Evolutionary conservation across 78 protist genomes (phyloP).

Genomic region (Ministeria vibrans): DNA sequence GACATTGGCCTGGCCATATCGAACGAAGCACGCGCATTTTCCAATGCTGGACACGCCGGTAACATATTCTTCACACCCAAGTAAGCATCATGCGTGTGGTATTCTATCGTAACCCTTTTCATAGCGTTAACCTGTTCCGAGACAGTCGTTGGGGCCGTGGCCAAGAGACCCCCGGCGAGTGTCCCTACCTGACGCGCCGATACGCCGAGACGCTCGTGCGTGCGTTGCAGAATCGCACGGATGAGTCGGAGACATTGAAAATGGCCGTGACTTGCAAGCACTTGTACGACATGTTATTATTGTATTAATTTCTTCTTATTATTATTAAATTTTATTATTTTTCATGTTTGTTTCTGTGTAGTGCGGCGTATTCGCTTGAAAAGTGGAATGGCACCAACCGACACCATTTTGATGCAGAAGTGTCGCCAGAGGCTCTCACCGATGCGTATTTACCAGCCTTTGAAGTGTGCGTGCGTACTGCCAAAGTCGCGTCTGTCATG

Average conservation of each 20-base stretch:
- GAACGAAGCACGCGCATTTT: constrained; percentile 50
- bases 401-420: constrained; percentile 28
- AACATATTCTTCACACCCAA: constrained; percentile 7
- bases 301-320: no score
- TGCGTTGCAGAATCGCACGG: constrained; percentile 27
- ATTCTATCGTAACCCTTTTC: no score
- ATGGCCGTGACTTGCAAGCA: constrained; percentile 13
- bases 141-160: constrained; percentile 62
- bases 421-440: constrained; percentile 2
- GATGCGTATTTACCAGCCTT: constrained; percentile 18
- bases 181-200: constrained; percentile 23
- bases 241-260: not conserved
- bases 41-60: constrained; percentile 31
- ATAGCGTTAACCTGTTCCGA: constrained; percentile 46
- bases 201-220: constrained; percentile 1
- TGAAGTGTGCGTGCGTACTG: constrained; percentile 4
- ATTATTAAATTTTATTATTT: no score
- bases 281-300: no score
- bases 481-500: constrained; percentile 1
- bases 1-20: constrained; percentile 17
- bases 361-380: constrained; percentile 30
- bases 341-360: no score
- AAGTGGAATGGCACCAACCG: constrained; percentile 15
- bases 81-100: no score
- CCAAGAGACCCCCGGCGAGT: constrained; percentile 38